Evolutionary conservation across 2,329 filamentous ascomycete species (phyloP).

Genomic region (Mycosphaerella sp.): DNA sequence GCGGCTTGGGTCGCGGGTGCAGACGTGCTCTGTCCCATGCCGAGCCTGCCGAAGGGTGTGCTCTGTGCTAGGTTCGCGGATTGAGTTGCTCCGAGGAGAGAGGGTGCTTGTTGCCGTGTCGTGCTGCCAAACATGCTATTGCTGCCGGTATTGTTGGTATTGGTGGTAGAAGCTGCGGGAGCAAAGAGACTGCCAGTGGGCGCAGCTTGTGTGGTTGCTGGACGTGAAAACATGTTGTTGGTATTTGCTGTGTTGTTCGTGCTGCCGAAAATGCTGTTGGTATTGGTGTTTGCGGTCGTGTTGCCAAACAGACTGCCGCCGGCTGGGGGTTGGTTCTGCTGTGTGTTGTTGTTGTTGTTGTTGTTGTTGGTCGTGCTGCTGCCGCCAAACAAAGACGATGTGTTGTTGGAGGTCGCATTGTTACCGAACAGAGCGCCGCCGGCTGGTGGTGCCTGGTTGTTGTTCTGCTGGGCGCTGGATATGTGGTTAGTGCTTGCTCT

Average conservation of each 20-base stretch:
- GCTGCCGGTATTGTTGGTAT: conserved; percentile 1
- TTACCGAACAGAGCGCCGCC: conserved; percentile 26
- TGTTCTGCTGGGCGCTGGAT: conserved; percentile 18
- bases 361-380: conserved; percentile 9
- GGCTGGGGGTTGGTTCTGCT: conserved; percentile 14
- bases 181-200: conserved; percentile 18
- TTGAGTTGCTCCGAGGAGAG: conserved; percentile 25
- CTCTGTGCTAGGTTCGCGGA: conserved; percentile 20
- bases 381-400: conserved; percentile 13
- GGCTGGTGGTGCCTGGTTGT: conserved; percentile 11
- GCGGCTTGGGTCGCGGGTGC: conserved; percentile 25
- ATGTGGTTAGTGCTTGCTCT: conserved; percentile 4
- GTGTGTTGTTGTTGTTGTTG: conserved; percentile 11
- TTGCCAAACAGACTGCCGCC: conserved; percentile 18
- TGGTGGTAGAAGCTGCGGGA: conserved; percentile 12
- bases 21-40: conserved; percentile 49
- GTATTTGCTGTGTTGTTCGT: conserved; percentile 7
- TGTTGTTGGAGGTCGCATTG: neutral
- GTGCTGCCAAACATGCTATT: conserved; percentile 20
- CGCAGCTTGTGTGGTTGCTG: conserved; percentile 13
- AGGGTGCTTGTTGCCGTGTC: conserved; percentile 24
- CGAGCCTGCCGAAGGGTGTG: conserved; percentile 32
- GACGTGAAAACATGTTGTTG: conserved; percentile 31
- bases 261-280: conserved; percentile 12
- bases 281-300: conserved; percentile 4